phyloP scores from a whole-genome alignment of 1,284 basidiomycete species.

The Malassezia slooffiae region DNA sequence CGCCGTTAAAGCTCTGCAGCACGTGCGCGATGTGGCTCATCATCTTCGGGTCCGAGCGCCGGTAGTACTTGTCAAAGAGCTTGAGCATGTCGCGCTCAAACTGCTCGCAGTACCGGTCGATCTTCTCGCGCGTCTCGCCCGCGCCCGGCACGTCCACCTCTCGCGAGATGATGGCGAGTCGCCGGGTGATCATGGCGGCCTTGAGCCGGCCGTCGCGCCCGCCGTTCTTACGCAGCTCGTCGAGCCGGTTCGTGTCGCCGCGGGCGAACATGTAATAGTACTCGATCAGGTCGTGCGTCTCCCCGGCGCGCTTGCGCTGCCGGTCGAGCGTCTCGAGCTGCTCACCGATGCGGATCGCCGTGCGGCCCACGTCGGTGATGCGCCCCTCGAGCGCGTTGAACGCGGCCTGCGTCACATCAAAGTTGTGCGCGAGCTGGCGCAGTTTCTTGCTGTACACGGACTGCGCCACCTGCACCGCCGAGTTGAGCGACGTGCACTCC shows the following conservation, averaged over 20 bases:
- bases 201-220: conserved; percentile 66
- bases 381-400: conserved; percentile 37
- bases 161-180: conserved; percentile 76
- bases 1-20: conserved; percentile 93
- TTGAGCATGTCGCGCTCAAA: conserved; percentile 98
- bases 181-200: conserved; percentile 76
- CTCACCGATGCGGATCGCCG: conserved; percentile 81
- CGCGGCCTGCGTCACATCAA: conserved; percentile 53
- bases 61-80: conserved; percentile 74
- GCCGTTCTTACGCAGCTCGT: conserved; percentile 66
- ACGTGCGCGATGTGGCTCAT: conserved; percentile 99
- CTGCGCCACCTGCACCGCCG: conserved; percentile 77
- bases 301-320: conserved; percentile 81
- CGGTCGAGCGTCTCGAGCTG: conserved; percentile 91
- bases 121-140: conserved; percentile 49
- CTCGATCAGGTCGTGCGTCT: conserved; percentile 84
- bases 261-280: conserved; percentile 87
- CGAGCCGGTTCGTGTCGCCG: conserved; percentile 67
- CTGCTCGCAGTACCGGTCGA: conserved; percentile 91
- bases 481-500: conserved; percentile 80
- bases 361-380: conserved; percentile 86
- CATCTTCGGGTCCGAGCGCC: conserved; percentile 93
- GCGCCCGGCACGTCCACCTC: conserved; percentile 58
- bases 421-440: conserved; percentile 77
- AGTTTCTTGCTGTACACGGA: conserved; percentile 88